Conservation (phyloP, 352 stramenopile genomes). For the Globisporangium cederbergense region DNA sequence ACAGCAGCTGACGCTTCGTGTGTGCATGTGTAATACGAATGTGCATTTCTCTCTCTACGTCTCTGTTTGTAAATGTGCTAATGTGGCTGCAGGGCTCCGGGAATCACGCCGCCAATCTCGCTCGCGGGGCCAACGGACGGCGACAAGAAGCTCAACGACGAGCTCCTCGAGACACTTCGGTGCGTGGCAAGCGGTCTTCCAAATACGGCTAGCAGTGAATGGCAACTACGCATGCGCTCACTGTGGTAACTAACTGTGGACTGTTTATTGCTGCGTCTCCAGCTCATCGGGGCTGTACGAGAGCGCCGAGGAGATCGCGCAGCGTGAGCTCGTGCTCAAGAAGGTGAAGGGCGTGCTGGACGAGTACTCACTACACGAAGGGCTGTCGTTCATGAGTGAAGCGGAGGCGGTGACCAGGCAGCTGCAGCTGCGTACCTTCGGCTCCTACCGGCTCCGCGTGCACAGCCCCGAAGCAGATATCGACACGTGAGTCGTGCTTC, state of each 20-base stretch:
- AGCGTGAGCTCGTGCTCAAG: constrained; percentile 61
- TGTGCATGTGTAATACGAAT: not conserved
- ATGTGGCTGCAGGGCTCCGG: constrained; percentile 8
- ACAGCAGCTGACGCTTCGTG: not conserved
- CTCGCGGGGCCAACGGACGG: constrained; percentile 58
- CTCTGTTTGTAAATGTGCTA: not conserved
- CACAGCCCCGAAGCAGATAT: constrained; percentile 86
- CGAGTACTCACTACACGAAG: constrained; percentile 80
- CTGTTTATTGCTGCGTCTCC: not conserved
- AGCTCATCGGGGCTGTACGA: constrained; percentile 76
- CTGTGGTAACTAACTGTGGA: not conserved
- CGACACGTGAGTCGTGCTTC: constrained; percentile 49
- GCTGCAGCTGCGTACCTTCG: constrained; percentile 88
- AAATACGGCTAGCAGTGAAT: not conserved
- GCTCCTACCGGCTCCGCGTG: constrained; percentile 86
- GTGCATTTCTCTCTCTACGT: not conserved
- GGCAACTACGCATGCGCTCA: not conserved
- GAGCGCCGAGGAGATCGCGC: constrained; percentile 53
- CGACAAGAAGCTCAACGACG: constrained; percentile 62
- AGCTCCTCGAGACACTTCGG: constrained; percentile 60
- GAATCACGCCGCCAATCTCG: constrained; percentile 59
- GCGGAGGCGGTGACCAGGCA: constrained; percentile 29
- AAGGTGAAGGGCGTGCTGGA: constrained; percentile 64
- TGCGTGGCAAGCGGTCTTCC: constrained; percentile 13
- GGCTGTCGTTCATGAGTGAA: constrained; percentile 40